Evolutionary conservation across 345 rosid genomes (phyloP).

Genomic region (Boechera divaricarpa): DNA sequence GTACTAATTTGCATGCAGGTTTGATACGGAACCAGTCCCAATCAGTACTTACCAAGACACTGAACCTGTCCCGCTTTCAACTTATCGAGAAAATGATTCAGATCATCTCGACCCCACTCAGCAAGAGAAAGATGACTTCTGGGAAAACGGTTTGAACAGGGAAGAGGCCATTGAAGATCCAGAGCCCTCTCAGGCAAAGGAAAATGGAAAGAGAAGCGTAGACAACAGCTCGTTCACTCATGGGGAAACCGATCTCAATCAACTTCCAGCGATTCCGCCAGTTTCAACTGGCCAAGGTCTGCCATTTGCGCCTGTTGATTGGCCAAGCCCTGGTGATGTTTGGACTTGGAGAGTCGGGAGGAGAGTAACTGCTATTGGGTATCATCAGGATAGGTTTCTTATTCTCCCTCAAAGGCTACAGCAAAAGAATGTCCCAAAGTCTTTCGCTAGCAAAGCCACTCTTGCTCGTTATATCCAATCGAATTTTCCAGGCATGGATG

Average conservation of each 20-base stretch:
- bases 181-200: slow-evolving; percentile 24
- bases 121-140: slow-evolving; percentile 46
- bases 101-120: slow-evolving; percentile 32
- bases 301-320: slow-evolving; percentile 47
- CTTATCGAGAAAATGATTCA: slow-evolving; percentile 29
- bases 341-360: slow-evolving; percentile 81
- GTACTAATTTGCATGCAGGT: slow-evolving; percentile 33
- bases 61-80: slow-evolving; percentile 40
- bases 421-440: slow-evolving; percentile 27
- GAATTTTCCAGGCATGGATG: slow-evolving; percentile 60
- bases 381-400: slow-evolving; percentile 66
- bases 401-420: slow-evolving; percentile 63
- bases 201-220: slow-evolving; percentile 43
- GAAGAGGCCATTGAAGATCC: slow-evolving; percentile 28
- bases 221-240: slow-evolving; percentile 40
- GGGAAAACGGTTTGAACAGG: slow-evolving; percentile 44
- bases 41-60: slow-evolving; percentile 23
- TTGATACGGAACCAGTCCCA: slow-evolving; percentile 32
- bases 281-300: slow-evolving; percentile 43
- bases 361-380: slow-evolving; percentile 60
- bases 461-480: slow-evolving; percentile 57
- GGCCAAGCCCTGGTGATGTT: slow-evolving; percentile 47
- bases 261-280: slow-evolving; percentile 41
- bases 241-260: slow-evolving; percentile 41
- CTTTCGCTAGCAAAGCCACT: slow-evolving; percentile 69